Conservation (phyloP, 495 filamentous ascomycete species). For the Penicillium goetzii region DNA sequence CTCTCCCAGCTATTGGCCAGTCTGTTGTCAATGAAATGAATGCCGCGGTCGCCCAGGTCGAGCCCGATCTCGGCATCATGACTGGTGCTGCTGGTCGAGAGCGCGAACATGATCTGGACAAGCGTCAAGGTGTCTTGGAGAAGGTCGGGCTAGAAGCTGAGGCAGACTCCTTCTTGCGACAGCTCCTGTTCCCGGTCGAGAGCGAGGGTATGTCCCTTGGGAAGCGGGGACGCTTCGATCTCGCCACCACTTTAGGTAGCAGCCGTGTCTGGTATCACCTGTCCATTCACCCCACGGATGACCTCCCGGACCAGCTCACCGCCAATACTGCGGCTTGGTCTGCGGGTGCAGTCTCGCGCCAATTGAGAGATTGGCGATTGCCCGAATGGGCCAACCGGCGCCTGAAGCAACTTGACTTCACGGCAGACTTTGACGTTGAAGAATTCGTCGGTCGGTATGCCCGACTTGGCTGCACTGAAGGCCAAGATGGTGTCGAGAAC, state of each 20-base stretch:
- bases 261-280: slow-evolving; percentile 97
- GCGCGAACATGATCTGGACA: slow-evolving; percentile 77
- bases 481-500: slow-evolving; percentile 89
- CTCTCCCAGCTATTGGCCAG: slow-evolving; percentile 65
- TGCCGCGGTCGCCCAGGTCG: slow-evolving; percentile 75
- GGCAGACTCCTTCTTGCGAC: slow-evolving; percentile 77
- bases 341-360: slow-evolving; percentile 86
- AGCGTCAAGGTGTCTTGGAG: slow-evolving; percentile 79
- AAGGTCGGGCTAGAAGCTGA: slow-evolving; percentile 84
- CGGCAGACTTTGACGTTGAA: slow-evolving; percentile 91
- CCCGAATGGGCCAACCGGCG: slow-evolving; percentile 96
- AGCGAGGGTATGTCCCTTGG: slow-evolving; percentile 75
- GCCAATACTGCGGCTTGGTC: slow-evolving; percentile 77
- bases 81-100: slow-evolving; percentile 66
- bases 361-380: slow-evolving; percentile 88
- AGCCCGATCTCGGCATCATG: slow-evolving; percentile 79
- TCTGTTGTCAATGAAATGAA: slow-evolving; percentile 87
- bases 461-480: slow-evolving; percentile 83
- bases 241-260: slow-evolving; percentile 67
- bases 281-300: slow-evolving; percentile 87
- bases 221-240: slow-evolving; percentile 73
- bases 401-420: slow-evolving; percentile 92
- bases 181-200: slow-evolving; percentile 79
- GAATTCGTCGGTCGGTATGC: slow-evolving; percentile 86
- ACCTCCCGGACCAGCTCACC: slow-evolving; percentile 71